A percentile compares a stretch with the other conserved stretches of the same genome.
phyloP scores from a whole-genome alignment of 768 basidiomycete genomes.

The Boletus eberwhitei region DNA sequence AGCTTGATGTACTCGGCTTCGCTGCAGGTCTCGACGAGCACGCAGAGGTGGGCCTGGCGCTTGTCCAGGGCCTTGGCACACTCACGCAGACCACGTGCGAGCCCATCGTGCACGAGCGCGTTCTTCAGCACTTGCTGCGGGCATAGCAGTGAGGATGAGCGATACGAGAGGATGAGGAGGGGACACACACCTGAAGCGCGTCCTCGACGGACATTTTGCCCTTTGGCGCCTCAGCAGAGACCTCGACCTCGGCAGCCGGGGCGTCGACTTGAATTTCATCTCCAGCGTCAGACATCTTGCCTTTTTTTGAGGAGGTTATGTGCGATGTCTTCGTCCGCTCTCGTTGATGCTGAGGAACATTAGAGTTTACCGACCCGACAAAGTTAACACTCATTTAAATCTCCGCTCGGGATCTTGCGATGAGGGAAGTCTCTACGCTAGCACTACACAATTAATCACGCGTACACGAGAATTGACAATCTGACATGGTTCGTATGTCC shows the following conservation, averaged over 20 bases:
- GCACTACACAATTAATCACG: not conserved
- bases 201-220: slow-evolving; percentile 96
- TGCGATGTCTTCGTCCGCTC: slow-evolving; percentile 89
- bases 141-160: slow-evolving; percentile 3
- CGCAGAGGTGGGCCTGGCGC: slow-evolving; percentile 97
- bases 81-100: slow-evolving; percentile 96
- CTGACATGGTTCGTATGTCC: slow-evolving; percentile 29
- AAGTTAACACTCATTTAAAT: slow-evolving; percentile 38
- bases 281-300: slow-evolving; percentile 94
- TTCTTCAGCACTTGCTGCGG: slow-evolving; percentile 96
- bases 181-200: slow-evolving; percentile 68
- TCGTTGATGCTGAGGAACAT: slow-evolving; percentile 80
- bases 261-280: slow-evolving; percentile 82
- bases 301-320: slow-evolving; percentile 23
- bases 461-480: not conserved
- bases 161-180: not conserved
- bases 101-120: slow-evolving; percentile 96
- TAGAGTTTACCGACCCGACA: slow-evolving; percentile 42
- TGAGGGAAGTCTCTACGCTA: not conserved
- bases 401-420: slow-evolving; percentile 55
- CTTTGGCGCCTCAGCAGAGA: slow-evolving; percentile 85
- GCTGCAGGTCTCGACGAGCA: slow-evolving; percentile 97
- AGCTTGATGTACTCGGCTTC: slow-evolving; percentile 99
- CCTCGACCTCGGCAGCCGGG: slow-evolving; percentile 67
- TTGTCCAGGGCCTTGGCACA: slow-evolving; percentile 98